Evolutionary conservation across 345 rosid species (phyloP), one percentile per base, ranked within the genome.

Genomic region (Gossypium australe): DNA sequence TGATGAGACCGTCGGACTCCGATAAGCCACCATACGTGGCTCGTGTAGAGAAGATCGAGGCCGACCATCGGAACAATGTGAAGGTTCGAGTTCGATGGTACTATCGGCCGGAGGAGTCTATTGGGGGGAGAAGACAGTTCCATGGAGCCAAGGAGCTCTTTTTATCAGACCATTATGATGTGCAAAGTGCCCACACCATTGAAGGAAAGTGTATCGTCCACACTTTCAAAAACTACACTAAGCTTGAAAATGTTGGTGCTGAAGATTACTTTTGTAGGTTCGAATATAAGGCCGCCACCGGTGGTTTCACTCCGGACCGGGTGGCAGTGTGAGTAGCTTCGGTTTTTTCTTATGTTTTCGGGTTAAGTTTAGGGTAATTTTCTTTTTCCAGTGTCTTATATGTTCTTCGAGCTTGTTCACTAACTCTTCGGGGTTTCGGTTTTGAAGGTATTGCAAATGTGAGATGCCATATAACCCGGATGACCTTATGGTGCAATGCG

Each of bases 401-500:
- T 61, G 44, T 61, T 29, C 2, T 61, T 29, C 1, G 44, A 10
- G 41, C 27, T 6, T 55, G 27, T 47, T 47, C 14, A 67, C 10
- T 67, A 22, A 38, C 45, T 43, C 14, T 18, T 70, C 63, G 63
- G 63, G 17, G 10, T 16, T 52, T 71, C 73, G 77, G 52, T 82
- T 80, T 69, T 84, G 79, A 81, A 92, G 97, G 86, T 92, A 92
- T 81, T 92, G 97, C 79, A 89, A 92, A 70, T 88, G 97, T 77
- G 97, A 92, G 82, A 92, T 89, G 97, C 97, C 97, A 0, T 92
- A 89, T 75, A 92, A 92, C 70, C 97, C 97, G 4, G 97, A 89
- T 75, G 94, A 89, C 72, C 86, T 92, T 64, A 92, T 89, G 97
- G 94, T 92, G 85, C 94, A 88, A 57, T 88, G 97, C 55, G 97